Percentiles rank a stretch among this genome's conserved stretches.
phyloP scores from a whole-genome alignment of 176 grass and related monocot genomes.

The Panicum miliaceum region DNA sequence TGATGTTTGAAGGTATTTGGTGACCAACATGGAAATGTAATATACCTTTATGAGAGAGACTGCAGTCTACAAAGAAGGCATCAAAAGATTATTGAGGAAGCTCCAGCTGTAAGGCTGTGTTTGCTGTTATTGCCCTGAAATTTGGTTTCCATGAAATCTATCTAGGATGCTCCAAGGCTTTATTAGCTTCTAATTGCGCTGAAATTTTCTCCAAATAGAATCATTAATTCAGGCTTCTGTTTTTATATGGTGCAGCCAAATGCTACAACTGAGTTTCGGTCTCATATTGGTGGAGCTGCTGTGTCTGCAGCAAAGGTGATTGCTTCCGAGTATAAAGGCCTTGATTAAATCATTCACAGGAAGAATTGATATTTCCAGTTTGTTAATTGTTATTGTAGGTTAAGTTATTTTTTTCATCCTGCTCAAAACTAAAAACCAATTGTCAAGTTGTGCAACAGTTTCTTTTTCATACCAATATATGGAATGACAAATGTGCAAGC shows the following conservation, averaged over 20 bases:
- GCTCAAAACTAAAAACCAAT: too few relatives aligned
- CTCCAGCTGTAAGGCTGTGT: conserved; percentile 80
- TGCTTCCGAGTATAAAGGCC: conserved; percentile 27
- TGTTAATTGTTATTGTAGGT: not conserved
- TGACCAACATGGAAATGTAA: conserved; percentile 88
- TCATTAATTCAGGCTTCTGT: not conserved
- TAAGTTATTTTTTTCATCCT: conserved; percentile 1
- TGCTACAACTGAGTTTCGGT: conserved; percentile 66
- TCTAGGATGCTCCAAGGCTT: not conserved
- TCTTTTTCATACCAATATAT: not conserved
- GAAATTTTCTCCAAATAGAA: conserved; percentile 17
- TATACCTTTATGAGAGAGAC: conserved; percentile 95
- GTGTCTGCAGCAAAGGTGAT: conserved; percentile 91
- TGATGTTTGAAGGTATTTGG: conserved; percentile 74
- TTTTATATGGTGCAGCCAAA: conserved; percentile 72
- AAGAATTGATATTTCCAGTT: conserved; percentile 17
- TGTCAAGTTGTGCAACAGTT: not conserved
- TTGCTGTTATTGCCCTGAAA: conserved; percentile 14
- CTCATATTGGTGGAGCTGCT: conserved; percentile 84
- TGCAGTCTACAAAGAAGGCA: conserved; percentile 98
- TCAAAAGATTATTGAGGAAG: conserved; percentile 98
- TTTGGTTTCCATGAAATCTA: conserved; percentile 12
- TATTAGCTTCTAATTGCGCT: not conserved
- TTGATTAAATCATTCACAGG: conserved; percentile 6
- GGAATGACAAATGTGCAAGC: conserved; percentile 10